Conservation (phyloP, 768 basidiomycete genomes). For the Amyloporia xantha region DNA sequence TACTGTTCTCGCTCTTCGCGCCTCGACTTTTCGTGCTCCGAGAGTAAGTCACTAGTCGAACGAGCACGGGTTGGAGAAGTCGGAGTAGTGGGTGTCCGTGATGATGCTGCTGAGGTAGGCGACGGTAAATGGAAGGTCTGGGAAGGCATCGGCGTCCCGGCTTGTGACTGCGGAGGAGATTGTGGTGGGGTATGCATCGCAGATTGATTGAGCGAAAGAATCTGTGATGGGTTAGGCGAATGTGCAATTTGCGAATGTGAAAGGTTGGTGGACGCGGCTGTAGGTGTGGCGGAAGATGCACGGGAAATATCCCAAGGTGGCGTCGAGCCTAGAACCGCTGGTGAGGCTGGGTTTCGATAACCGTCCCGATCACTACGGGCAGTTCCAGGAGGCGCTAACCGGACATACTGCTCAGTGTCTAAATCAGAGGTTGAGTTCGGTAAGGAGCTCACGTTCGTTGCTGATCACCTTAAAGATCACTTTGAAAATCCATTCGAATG, state of each 20-base stretch:
- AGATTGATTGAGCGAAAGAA: conserved; percentile 12
- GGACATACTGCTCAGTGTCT: neutral
- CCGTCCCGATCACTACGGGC: conserved; percentile 26
- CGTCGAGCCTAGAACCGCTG: conserved; percentile 44
- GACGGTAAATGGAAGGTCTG: conserved; percentile 1
- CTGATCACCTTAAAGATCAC: conserved; percentile 36
- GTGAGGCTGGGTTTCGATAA: conserved; percentile 69
- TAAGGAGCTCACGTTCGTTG: conserved; percentile 13
- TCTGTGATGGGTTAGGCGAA: conserved; percentile 2
- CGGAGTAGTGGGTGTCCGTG: conserved; percentile 24
- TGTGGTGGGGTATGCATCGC: conserved; percentile 21
- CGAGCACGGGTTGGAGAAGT: conserved; percentile 49
- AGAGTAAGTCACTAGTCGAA: conserved; percentile 47
- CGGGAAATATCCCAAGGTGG: conserved; percentile 45
- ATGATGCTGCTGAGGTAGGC: conserved; percentile 25
- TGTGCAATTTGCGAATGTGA: neutral
- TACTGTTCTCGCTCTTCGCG: conserved; percentile 16
- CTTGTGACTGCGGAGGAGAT: conserved; percentile 5
- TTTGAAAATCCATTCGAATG: conserved; percentile 67
- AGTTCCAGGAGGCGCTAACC: neutral
- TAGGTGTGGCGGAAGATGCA: conserved; percentile 47
- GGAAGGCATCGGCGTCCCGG: neutral
- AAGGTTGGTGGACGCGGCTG: conserved; percentile 31
- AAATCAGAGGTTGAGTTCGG: neutral
- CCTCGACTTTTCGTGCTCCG: conserved; percentile 28